Conservation (phyloP, 352 stramenopile genomes). For the Lagenidium giganteum region DNA sequence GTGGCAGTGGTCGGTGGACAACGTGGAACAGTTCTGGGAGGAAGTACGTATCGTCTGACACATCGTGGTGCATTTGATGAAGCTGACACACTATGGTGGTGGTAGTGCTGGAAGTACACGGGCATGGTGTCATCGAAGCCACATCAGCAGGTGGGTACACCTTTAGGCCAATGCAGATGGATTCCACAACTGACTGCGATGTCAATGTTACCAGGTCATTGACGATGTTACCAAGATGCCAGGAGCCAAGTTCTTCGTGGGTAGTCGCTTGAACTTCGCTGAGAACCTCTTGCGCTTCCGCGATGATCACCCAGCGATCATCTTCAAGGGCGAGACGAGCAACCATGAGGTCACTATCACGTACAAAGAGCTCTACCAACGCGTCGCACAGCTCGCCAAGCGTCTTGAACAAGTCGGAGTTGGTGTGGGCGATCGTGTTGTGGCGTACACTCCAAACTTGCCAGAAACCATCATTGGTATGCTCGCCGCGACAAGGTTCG, state of each 20-base stretch:
- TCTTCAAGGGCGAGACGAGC: conserved; percentile 72
- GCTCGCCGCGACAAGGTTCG: conserved; percentile 57
- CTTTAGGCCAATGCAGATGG: not conserved
- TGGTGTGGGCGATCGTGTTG: conserved; percentile 48
- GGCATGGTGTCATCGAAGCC: conserved; percentile 51
- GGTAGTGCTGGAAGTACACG: conserved; percentile 69
- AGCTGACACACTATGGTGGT: not conserved
- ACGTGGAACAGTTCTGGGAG: conserved; percentile 64
- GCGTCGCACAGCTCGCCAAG: conserved; percentile 39
- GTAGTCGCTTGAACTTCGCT: conserved; percentile 65
- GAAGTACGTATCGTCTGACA: conserved; percentile 13
- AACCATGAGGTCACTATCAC: conserved; percentile 48
- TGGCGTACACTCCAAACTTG: conserved; percentile 65
- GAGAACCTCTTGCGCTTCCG: conserved; percentile 73
- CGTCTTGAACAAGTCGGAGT: conserved; percentile 43
- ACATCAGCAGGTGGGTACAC: conserved; percentile 25
- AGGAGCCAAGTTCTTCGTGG: conserved; percentile 65
- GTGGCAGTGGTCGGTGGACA: conserved; percentile 68
- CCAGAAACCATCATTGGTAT: conserved; percentile 71
- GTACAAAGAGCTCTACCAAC: conserved; percentile 60
- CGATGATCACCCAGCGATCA: conserved; percentile 62
- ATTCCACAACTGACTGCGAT: not conserved
- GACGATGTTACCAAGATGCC: conserved; percentile 65
- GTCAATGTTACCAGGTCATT: conserved; percentile 24
- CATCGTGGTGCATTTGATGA: not conserved